These are phyloP conservation scores for Termitomyces sp. DNA, from an alignment of 768 basidiomycete species.

Conservation along the genomic window DNA sequence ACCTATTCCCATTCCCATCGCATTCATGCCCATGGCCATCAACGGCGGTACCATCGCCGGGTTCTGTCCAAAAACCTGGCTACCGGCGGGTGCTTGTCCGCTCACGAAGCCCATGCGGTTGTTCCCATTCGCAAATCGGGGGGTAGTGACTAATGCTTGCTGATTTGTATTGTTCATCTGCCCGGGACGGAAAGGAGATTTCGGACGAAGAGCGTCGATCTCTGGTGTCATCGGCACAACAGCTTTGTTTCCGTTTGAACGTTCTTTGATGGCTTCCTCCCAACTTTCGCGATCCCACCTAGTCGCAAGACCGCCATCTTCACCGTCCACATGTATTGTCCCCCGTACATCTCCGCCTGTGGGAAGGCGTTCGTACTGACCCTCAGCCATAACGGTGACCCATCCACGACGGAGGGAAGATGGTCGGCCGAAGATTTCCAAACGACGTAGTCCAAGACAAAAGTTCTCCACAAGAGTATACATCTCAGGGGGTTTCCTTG, in stretches of 20 bases:
- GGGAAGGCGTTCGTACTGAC: slow-evolving; percentile 49
- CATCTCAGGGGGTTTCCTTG: slow-evolving; percentile 89
- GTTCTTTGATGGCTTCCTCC: slow-evolving; percentile 55
- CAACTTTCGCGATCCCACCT: slow-evolving; percentile 60
- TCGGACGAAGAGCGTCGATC: slow-evolving; percentile 79
- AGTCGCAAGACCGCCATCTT: slow-evolving; percentile 35
- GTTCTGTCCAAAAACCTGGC: slow-evolving; percentile 24
- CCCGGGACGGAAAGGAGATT: slow-evolving; percentile 62
- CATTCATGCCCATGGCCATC: slow-evolving; percentile 25
- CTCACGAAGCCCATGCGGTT: slow-evolving; percentile 20
- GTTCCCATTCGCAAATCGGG: slow-evolving; percentile 12
- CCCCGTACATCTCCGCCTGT: slow-evolving; percentile 22
- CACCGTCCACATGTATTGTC: slow-evolving; percentile 31
- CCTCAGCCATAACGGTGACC: slow-evolving; percentile 77
- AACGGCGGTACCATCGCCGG: slow-evolving; percentile 28
- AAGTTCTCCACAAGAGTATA: slow-evolving; percentile 97
- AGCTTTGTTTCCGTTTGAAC: slow-evolving; percentile 46
- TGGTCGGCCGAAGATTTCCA: slow-evolving; percentile 82
- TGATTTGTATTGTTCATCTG: slow-evolving; percentile 15
- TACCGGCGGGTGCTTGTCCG: slow-evolving; percentile 13
- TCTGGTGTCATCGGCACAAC: slow-evolving; percentile 74
- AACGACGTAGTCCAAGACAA: slow-evolving; percentile 85
- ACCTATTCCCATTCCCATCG: slow-evolving; percentile 27
- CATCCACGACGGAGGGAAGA: slow-evolving; percentile 80
- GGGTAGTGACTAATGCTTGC: slow-evolving; percentile 12